Evolutionary conservation across 148 eudicot species (phyloP).

Genomic region (Nepenthes mirabilis): DNA sequence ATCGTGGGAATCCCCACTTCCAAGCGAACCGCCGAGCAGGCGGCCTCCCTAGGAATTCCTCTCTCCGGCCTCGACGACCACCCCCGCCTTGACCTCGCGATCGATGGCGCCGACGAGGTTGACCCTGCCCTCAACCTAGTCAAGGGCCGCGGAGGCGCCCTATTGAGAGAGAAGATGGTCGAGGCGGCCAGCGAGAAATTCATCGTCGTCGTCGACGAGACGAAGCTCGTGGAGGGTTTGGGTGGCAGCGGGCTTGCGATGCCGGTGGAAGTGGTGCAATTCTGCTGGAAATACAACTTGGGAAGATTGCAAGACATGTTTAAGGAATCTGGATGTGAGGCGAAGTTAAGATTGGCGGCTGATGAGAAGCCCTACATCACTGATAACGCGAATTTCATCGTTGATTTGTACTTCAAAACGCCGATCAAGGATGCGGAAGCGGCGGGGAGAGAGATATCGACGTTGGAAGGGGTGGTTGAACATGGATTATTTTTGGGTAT

Average conservation of each 20-base stretch:
- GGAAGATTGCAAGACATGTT: constrained; percentile 56
- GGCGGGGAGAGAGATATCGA: constrained; percentile 69
- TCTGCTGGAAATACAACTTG: constrained; percentile 90
- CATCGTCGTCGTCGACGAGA: constrained; percentile 77
- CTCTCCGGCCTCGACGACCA: constrained; percentile 57
- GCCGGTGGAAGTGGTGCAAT: constrained; percentile 93
- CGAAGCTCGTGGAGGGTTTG: constrained; percentile 63
- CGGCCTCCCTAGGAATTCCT: constrained; percentile 51
- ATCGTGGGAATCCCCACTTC: constrained; percentile 89
- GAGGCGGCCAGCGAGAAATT: constrained; percentile 84
- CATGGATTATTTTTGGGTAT: constrained; percentile 83
- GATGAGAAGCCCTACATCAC: constrained; percentile 84
- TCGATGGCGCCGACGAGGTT: constrained; percentile 93
- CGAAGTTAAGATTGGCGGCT: constrained; percentile 69
- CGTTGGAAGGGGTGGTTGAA: constrained; percentile 85
- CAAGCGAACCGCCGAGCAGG: constrained; percentile 74
- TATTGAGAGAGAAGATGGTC: constrained; percentile 85
- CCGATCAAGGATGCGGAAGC: constrained; percentile 62
- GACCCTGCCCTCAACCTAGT: constrained; percentile 82
- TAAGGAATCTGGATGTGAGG: constrained; percentile 54
- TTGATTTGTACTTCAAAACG: constrained; percentile 84
- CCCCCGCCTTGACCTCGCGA: constrained; percentile 76
- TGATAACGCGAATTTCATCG: constrained; percentile 78
- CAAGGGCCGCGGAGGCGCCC: constrained; percentile 90
- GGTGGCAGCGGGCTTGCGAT: constrained; percentile 92